Evolutionary conservation across 345 rosid genomes (phyloP), one percentile per base, ranked within the genome.

Genomic region (Gossypium herbaceum): DNA sequence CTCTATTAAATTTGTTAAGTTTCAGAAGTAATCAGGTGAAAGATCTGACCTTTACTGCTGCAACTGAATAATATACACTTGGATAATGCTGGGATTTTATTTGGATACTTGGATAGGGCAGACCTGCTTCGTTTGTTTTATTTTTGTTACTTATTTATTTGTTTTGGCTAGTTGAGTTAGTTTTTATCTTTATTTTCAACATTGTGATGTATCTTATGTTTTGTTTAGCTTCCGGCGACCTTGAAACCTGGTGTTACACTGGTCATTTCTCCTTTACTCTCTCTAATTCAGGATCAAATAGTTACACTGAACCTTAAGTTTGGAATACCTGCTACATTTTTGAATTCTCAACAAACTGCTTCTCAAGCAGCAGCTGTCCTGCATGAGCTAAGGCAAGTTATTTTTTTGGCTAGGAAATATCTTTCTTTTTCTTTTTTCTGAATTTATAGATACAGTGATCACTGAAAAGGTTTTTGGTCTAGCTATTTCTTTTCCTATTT

Each of bases 211-310:
- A 25, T 63, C 56, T 74, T 58, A 12, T 66, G 41, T 29, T 78
- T 72, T 27, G 54, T 65, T 43, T 93, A 94, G 96, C 98, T 91
- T 64, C 92, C 98, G 68, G 97, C 97, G 19, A 88, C 92, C 72
- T 86, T 94, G 62, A 91, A 90, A 80, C 87, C 88, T 12, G 94
- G 98, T 44, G 95, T 94, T 64, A 92, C 95, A 55, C 88, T 91
- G 83, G 96, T 94, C 71, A 77, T 94, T 77, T 90, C 95, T 79
- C 98, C 93, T 55, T 66, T 92, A 25, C 92, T 91, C 24, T 92
- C 97, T 67, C 94, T 92, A 71, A 92, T 94, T 75, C 98, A 94
- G 77, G 98, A 94, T 82, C 98, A 90, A 83, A 91, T 94, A 77
- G 56, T 94, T 79, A 88, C 97, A 0, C 84, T 83, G 66, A 94